Base-by-base conservation (phyloP, 202 grass and related monocot genomes). In the Schoenoplectus triqueter region DNA sequence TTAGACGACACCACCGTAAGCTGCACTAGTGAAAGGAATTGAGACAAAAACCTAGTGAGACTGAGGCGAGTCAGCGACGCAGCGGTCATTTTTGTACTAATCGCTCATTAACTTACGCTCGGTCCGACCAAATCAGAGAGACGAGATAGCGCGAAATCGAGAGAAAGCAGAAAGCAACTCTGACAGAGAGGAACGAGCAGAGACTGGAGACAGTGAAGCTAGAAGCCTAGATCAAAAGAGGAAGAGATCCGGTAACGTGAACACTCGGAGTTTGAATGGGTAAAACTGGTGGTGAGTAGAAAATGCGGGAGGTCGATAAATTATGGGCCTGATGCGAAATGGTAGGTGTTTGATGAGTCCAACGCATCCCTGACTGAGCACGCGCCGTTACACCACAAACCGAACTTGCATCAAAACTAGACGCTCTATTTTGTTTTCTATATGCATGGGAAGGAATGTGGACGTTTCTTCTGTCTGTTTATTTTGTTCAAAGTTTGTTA, bases 41-140 rank as follows among this genome's bases (percentile, higher is more conserved):
- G 31, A 31, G 31, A 31, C 31, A 31, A 83, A 67, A 69, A 84
- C 81, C 81, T 84, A 9, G 81, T 84, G 48, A 84, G 81, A 56
- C 49, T 69, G 50, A 84, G 66, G 22, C 66, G 64, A 22, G 81
- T 42, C 7, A 70, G 81, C 3, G 65, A 83, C 6, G 81, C 81
- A 41, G 21, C 45, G 48, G 48, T 66, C 81, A 84, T 84, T 9
- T 10, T 5, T 39, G 7, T 13, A 9, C 65, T 56, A 56, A 44
- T 42, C 2, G 3, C 15, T 17, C 19, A 67, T 67, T 50, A 15
- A 71, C 1, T 20, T 71, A 6, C 55, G 66, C 4, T 69, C 8
- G 15, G 13, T 56, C 8, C 46, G 47, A 82, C 17, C 44, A 68
- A 50, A 66, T 48, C 9, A 66, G 52, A 19, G 79, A 81, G 76